phyloP scores from a whole-genome alignment of 768 basidiomycete genomes.

The Lentinula lateritia region DNA sequence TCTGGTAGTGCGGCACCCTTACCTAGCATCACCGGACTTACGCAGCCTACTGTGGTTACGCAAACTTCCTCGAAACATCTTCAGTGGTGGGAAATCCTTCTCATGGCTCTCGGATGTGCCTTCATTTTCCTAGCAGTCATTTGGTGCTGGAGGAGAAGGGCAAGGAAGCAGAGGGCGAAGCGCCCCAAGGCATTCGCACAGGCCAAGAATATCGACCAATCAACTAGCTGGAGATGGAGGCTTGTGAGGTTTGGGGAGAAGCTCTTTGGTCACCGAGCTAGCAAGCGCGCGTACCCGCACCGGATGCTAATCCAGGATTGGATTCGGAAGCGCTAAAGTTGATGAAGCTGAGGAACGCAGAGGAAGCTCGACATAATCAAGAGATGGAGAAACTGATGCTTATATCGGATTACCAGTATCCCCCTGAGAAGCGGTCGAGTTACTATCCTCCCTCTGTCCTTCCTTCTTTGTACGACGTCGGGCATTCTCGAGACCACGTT shows the following conservation, averaged over 20 bases:
- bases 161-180: slow-evolving; percentile 63
- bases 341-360: slow-evolving; percentile 43
- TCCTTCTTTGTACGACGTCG: slow-evolving; percentile 28
- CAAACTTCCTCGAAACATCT: slow-evolving; percentile 30
- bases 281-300: slow-evolving; percentile 11
- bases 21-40: slow-evolving; percentile 40
- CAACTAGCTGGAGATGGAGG: slow-evolving; percentile 48
- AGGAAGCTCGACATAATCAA: slow-evolving; percentile 42
- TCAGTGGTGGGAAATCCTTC: slow-evolving; percentile 80
- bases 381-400: slow-evolving; percentile 48
- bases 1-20: slow-evolving; percentile 34
- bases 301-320: neutral
- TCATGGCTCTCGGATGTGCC: slow-evolving; percentile 77
- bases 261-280: slow-evolving; percentile 46
- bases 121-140: slow-evolving; percentile 69
- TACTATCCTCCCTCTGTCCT: slow-evolving; percentile 39
- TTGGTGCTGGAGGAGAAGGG: slow-evolving; percentile 65
- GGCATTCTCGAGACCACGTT: slow-evolving; percentile 14
- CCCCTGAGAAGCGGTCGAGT: slow-evolving; percentile 30
- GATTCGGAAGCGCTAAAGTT: slow-evolving; percentile 42
- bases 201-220: slow-evolving; percentile 46
- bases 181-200: slow-evolving; percentile 61
- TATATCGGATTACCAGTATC: slow-evolving; percentile 43
- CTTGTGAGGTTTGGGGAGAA: slow-evolving; percentile 52
- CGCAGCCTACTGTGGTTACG: slow-evolving; percentile 33